Base-by-base conservation (phyloP, 768 basidiomycete genomes). In the Tricholoma saponaceum region DNA sequence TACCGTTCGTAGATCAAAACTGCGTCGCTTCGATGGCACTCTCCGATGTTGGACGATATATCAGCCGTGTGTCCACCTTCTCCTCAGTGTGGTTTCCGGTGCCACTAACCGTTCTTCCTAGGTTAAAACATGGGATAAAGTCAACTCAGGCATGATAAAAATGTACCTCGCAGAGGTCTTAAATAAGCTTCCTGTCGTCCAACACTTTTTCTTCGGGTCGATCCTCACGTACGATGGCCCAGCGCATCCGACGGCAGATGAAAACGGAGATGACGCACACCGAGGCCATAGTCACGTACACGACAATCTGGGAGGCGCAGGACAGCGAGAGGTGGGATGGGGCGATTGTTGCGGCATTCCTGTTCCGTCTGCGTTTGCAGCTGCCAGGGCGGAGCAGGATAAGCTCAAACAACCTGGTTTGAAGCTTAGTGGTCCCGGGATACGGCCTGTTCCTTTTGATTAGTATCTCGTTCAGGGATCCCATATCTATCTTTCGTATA, bases 41-140 rank as follows among this genome's bases (percentile, higher is more conserved):
- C 94, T 0, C 96, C 96, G 1, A 98, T 99, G 96, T 83, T 99
- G 6, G 93, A 98, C 70, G 96, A 98, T 67, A 98, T 98, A 55
- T 95, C 94, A 0, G 93, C 89, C 0, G 94, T 77, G 62, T 30
- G 68, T 65, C 18, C 74, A 12, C 5, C 14, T 9, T 25, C 59
- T 55, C 54, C 51, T 25, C 3, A 43, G 7, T n/a, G n/a, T 16
- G 7, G 0, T 20, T 20, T 20, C 9, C 25, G 18, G 16, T 9
- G 25, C 16, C 1, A 26, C 12, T 55, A 22, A 44, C 28, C 9
- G 8, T 18, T 18, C n/a, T 13, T 50, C 47, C 6, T 77, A 87
- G 87, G 76, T 92, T 3, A 93, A 90, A 71, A 87, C 90, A 9
- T 98, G 96, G 96, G 90, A 92, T 66, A 98, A 97, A 70, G 93